Evolutionary conservation across 163 green algal species (phyloP).

Genomic region (Scenedesmus sp.): DNA sequence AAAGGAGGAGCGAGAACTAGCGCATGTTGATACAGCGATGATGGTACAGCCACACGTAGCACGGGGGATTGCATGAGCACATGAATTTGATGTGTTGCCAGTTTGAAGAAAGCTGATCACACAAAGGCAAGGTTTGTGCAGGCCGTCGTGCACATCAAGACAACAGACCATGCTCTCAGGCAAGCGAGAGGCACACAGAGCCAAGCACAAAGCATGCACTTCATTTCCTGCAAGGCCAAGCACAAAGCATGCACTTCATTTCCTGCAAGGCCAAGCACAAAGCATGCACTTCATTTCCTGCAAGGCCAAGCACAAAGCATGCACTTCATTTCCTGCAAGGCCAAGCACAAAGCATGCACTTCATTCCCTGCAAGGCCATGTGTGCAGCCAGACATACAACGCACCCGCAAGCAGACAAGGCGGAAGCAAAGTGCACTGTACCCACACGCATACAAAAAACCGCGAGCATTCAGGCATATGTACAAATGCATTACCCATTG

Average conservation of each 20-base stretch:
- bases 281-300: too few relatives aligned
- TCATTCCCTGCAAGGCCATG: not conserved
- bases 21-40: not conserved
- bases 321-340: too few relatives aligned
- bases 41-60: not conserved
- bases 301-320: too few relatives aligned
- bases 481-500: constrained; percentile 4
- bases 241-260: too few relatives aligned
- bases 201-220: too few relatives aligned
- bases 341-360: too few relatives aligned
- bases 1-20: not conserved
- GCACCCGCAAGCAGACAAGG: too few relatives aligned
- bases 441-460: not conserved
- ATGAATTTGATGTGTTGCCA: not conserved
- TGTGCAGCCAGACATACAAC: not conserved
- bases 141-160: not conserved
- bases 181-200: too few relatives aligned
- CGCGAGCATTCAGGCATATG: not conserved
- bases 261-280: too few relatives aligned
- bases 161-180: too few relatives aligned
- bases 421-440: too few relatives aligned
- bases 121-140: not conserved
- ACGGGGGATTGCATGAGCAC: not conserved
- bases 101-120: not conserved
- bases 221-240: too few relatives aligned